Evolutionary conservation across 805 yeast genomes (phyloP).

Genomic region (Tetrapisispora nanseiensis): DNA sequence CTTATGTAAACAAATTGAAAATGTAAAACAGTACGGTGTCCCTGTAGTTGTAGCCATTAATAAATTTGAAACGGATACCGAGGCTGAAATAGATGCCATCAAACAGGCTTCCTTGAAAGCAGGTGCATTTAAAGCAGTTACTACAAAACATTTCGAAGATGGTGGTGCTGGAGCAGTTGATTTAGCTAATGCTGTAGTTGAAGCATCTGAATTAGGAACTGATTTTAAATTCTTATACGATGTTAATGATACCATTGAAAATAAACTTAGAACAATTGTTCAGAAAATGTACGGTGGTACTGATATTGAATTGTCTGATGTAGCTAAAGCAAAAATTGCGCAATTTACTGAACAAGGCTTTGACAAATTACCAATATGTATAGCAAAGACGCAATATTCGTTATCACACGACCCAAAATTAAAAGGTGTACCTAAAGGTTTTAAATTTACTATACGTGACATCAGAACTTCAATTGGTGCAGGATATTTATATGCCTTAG

Average conservation of each 20-base stretch:
- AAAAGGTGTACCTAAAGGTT: constrained; percentile 93
- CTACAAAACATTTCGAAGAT: constrained; percentile 88
- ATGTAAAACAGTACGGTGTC: constrained; percentile 73
- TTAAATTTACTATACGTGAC: constrained; percentile 88
- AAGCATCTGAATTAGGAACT: constrained; percentile 46
- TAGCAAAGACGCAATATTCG: constrained; percentile 96
- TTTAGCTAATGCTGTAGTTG: constrained; percentile 74
- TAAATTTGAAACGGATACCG: constrained; percentile 73
- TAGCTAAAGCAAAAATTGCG: constrained; percentile 73
- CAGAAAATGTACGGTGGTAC: constrained; percentile 89
- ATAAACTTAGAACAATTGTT: constrained; percentile 71
- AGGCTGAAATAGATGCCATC: constrained; percentile 68
- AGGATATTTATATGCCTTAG: constrained; percentile 90
- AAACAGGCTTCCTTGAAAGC: constrained; percentile 73
- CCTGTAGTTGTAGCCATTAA: constrained; percentile 95
- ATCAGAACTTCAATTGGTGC: constrained; percentile 94
- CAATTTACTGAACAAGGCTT: constrained; percentile 81
- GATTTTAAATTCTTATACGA: constrained; percentile 60
- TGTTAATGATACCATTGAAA: constrained; percentile 61
- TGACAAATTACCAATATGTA: constrained; percentile 85
- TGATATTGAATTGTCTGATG: constrained; percentile 68
- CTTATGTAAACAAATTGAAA: constrained; percentile 80
- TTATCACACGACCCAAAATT: constrained; percentile 86
- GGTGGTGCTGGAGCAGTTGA: constrained; percentile 88
- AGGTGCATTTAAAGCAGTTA: constrained; percentile 90